These are phyloP conservation scores for Tolypocladium pustulatum DNA, from an alignment of 2,329 filamentous ascomycete genomes.

Conservation along the genomic window DNA sequence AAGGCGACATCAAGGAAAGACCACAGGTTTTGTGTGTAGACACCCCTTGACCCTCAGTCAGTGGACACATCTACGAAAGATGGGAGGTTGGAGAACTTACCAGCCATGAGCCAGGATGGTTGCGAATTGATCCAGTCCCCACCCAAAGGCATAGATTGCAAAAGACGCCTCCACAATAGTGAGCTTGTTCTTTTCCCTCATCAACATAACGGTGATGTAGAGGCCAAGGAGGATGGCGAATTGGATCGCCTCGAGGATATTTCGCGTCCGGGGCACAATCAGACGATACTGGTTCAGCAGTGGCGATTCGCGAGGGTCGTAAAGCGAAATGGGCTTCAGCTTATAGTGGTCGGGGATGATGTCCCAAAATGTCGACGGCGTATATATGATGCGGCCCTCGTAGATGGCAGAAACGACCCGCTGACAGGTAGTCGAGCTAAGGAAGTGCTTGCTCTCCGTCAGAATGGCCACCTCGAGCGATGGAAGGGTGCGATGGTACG, in stretches of 20 bases:
- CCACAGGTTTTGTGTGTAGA: conserved; percentile 84
- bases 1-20: conserved; percentile 78
- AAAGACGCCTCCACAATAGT: conserved; percentile 56
- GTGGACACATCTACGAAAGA: not conserved
- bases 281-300: conserved; percentile 77
- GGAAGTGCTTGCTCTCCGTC: conserved; percentile 68
- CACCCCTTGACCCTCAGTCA: conserved; percentile 41
- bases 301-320: conserved; percentile 65
- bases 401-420: conserved; percentile 78
- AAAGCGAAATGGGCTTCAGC: conserved; percentile 69
- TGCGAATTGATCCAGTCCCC: conserved; percentile 68
- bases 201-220: conserved; percentile 63
- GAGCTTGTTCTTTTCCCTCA: conserved; percentile 47
- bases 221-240: conserved; percentile 59
- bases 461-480: conserved; percentile 77
- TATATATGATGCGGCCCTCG: conserved; percentile 70
- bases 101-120: conserved; percentile 66
- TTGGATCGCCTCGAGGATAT: conserved; percentile 63
- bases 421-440: conserved; percentile 68
- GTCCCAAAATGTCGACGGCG: conserved; percentile 70
- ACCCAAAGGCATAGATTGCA: conserved; percentile 64
- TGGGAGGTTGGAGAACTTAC: conserved; percentile 19
- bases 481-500: conserved; percentile 52
- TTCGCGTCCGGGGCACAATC: conserved; percentile 70
- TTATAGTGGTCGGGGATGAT: conserved; percentile 83